phyloP scores from a whole-genome alignment of 2,329 filamentous ascomycete species.

The Tolypocladium tundrense region DNA sequence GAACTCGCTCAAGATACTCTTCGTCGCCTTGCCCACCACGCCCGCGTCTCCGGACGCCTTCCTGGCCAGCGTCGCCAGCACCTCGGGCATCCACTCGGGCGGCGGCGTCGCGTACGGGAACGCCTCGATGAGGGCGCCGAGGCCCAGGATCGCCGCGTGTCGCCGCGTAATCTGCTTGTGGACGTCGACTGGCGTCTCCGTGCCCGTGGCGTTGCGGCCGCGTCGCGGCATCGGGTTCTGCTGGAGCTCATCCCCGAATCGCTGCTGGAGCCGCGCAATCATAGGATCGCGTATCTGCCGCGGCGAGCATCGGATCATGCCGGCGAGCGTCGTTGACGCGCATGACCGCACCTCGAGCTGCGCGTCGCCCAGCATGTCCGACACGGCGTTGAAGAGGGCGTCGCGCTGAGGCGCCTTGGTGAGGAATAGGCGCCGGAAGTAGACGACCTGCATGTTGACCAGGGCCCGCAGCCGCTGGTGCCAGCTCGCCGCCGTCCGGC shows the following conservation, averaged over 20 bases:
- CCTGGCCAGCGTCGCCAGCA: constrained; percentile 74
- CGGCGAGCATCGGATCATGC: constrained; percentile 96
- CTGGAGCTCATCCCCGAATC: constrained; percentile 69
- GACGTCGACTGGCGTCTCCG: constrained; percentile 58
- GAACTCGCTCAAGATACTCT: constrained; percentile 88
- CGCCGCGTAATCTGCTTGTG: constrained; percentile 71
- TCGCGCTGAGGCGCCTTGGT: constrained; percentile 66
- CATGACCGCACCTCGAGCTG: constrained; percentile 92
- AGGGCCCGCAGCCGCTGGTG: constrained; percentile 90
- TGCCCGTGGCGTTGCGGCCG: constrained; percentile 47
- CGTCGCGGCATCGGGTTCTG: constrained; percentile 81
- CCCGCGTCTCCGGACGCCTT: constrained; percentile 82
- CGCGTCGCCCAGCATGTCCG: constrained; percentile 82
- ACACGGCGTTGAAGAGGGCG: constrained; percentile 81
- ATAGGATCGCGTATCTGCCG: constrained; percentile 66
- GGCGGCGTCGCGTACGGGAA: constrained; percentile 95
- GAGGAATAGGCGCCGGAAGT: constrained; percentile 91
- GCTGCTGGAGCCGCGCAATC: constrained; percentile 62
- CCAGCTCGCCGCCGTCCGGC: constrained; percentile 76
- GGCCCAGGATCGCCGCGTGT: constrained; percentile 83
- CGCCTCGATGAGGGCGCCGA: constrained; percentile 85
- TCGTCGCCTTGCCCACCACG: constrained; percentile 90
- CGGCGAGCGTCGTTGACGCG: constrained; percentile 84
- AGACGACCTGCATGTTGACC: constrained; percentile 98
- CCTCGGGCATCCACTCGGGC: constrained; percentile 86